Conservation (phyloP, 2,329 filamentous ascomycete species). For the Diaporthe citri region DNA sequence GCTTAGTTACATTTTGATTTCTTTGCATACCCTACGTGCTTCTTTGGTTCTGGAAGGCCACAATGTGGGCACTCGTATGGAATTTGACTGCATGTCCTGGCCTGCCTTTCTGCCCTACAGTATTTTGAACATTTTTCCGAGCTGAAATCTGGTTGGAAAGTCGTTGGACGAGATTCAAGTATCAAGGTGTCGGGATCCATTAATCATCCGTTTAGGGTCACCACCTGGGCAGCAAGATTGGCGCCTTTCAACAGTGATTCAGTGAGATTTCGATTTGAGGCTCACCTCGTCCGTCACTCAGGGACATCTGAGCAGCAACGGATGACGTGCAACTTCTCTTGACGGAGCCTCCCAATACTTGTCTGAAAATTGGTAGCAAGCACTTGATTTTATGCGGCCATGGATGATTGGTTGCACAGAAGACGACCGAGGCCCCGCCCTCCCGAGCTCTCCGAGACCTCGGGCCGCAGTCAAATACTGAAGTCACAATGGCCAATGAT, state of each 20-base stretch:
- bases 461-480: neutral
- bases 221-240: neutral
- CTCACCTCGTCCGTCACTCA: neutral
- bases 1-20: neutral
- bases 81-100: neutral
- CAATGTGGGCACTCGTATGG: neutral
- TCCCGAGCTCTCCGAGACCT: neutral
- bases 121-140: neutral
- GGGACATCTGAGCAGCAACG: neutral
- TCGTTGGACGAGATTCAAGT: neutral
- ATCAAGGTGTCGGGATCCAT: neutral
- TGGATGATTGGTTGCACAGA: neutral
- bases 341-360: too few relatives aligned
- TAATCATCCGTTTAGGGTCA: too few relatives aligned
- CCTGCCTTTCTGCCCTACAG: neutral
- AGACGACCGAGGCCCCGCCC: neutral
- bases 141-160: neutral
- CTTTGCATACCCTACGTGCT: neutral
- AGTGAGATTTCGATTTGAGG: neutral
- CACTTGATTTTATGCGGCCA: neutral
- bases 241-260: neutral
- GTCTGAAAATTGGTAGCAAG: neutral
- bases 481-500: neutral
- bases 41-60: neutral
- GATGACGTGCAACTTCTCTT: neutral